Conservation (phyloP, 1,284 basidiomycete species). For the Porphyrellus sp. region DNA sequence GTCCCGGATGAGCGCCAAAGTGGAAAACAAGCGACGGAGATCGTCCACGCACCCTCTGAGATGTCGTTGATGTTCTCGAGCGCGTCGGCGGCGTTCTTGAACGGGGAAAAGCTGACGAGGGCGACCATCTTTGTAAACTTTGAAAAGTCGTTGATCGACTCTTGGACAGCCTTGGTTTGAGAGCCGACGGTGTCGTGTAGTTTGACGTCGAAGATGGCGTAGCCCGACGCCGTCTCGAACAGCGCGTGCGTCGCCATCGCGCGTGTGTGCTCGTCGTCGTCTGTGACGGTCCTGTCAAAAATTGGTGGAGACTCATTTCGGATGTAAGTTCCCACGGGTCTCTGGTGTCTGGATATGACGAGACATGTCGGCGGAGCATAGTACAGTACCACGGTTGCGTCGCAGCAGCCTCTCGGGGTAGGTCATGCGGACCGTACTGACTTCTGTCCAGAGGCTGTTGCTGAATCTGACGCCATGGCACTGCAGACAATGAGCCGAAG, state of each 20-base stretch:
- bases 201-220: constrained; percentile 90
- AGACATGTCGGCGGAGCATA: too few relatives aligned
- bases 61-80: constrained; percentile 96
- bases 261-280: constrained; percentile 8
- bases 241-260: constrained; percentile 82
- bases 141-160: constrained; percentile 81
- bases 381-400: too few relatives aligned
- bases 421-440: constrained; percentile 12
- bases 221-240: constrained; percentile 94
- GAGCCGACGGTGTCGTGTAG: constrained; percentile 89
- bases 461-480: background rate
- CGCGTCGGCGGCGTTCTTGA: constrained; percentile 93
- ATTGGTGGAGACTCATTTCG: constrained; percentile 6
- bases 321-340: constrained; percentile 14
- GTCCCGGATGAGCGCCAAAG: background rate
- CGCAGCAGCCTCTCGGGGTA: background rate
- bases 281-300: constrained; percentile 7
- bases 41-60: constrained; percentile 74
- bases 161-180: constrained; percentile 80
- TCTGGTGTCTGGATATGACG: too few relatives aligned
- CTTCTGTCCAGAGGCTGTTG: background rate
- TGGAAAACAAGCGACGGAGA: too few relatives aligned
- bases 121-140: constrained; percentile 96
- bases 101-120: constrained; percentile 90
- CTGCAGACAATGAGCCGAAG: background rate